Percentiles rank a stretch among this genome's conserved stretches.
These are phyloP conservation scores for Pharnaceum exiguum DNA, from an alignment of 148 eudicot genomes.

Conservation along the genomic window DNA sequence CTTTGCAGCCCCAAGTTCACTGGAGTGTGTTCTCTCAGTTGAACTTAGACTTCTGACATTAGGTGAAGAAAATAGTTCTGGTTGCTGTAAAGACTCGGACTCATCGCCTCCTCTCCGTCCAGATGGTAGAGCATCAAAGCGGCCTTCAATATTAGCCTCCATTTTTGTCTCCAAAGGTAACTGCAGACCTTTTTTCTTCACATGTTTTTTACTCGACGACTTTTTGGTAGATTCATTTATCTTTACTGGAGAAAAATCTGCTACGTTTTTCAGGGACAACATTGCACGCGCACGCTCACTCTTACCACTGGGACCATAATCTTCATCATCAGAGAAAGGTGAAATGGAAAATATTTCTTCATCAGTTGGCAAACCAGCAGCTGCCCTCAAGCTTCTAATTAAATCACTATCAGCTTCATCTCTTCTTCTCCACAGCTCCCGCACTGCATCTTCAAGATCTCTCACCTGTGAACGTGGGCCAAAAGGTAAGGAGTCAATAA, in stretches of 20 bases:
- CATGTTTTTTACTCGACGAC: slow-evolving; percentile 48
- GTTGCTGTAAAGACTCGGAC: slow-evolving; percentile 27
- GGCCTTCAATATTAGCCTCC: slow-evolving; percentile 36
- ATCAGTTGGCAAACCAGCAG: slow-evolving; percentile 90
- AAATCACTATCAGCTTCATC: slow-evolving; percentile 75
- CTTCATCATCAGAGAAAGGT: slow-evolving; percentile 98
- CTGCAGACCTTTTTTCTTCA: slow-evolving; percentile 52
- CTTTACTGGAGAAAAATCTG: slow-evolving; percentile 72
- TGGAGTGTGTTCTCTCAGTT: slow-evolving; percentile 36
- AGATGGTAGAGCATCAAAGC: slow-evolving; percentile 28
- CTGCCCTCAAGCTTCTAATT: slow-evolving; percentile 80
- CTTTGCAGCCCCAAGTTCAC: slow-evolving; percentile 46
- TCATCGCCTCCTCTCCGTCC: slow-evolving; percentile 34
- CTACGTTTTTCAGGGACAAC: slow-evolving; percentile 63
- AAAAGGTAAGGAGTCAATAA: neutral
- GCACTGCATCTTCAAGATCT: slow-evolving; percentile 91
- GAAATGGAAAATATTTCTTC: slow-evolving; percentile 85
- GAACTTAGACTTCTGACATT: slow-evolving; percentile 43
- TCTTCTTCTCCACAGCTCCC: slow-evolving; percentile 90
- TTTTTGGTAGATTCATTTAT: slow-evolving; percentile 61
- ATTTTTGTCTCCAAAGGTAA: slow-evolving; percentile 23
- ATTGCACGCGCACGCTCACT: slow-evolving; percentile 62
- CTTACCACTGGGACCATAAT: slow-evolving; percentile 46
- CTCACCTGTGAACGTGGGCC: slow-evolving; percentile 40
- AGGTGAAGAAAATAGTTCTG: slow-evolving; percentile 32